Evolutionary conservation across 192 early-diverging fungal genomes (phyloP), one percentile per base, ranked within the genome.

Genomic region (Backusella sp.): DNA sequence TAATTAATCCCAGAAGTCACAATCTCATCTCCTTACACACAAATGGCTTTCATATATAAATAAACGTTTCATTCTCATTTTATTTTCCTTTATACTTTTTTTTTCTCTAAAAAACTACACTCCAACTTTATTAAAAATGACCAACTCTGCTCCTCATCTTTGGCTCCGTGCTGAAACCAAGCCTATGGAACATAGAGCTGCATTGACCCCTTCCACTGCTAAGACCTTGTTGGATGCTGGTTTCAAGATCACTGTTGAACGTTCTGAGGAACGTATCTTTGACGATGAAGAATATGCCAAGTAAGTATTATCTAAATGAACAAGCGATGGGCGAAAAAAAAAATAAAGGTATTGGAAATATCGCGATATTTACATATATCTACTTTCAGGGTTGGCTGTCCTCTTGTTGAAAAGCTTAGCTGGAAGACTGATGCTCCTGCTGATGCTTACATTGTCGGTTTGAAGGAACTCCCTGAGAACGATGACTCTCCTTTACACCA

Each of bases 141-240:
- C 42, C 32, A 14, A 65, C 19, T 5, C 59, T 66, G 17, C 65
- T 34, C 76, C 86, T 77, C 90, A 94, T 73, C 85, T 94, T 73
- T 99, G 97, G 97, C 91, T 99, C 72, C 93, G 97, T 78, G 96
- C 96, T 59, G 97, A 99, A 84, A 99, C 96, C 77, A 99, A 99
- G 91, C 89, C 92, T 35, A 94, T 96, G 85, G 97, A 99, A 88
- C 93, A 94, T 84, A 89, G 97, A 70, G 93, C 96, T 42, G 95
- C 94, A 41, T 85, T 99, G 76, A 96, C 97, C 32, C 97, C 97
- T 17, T 85, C 86, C 32, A 90, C 90, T 68, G 90, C 90, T 87
- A 92, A 94, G 86, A 89, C 84, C 76, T 89, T 99, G 23, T 81
- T 98, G 66, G 91, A 87, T 36, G 84, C 88, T 52, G 91, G 95